Conservation (phyloP, 495 filamentous ascomycete species). For the Hypoxylon subgilvum region DNA sequence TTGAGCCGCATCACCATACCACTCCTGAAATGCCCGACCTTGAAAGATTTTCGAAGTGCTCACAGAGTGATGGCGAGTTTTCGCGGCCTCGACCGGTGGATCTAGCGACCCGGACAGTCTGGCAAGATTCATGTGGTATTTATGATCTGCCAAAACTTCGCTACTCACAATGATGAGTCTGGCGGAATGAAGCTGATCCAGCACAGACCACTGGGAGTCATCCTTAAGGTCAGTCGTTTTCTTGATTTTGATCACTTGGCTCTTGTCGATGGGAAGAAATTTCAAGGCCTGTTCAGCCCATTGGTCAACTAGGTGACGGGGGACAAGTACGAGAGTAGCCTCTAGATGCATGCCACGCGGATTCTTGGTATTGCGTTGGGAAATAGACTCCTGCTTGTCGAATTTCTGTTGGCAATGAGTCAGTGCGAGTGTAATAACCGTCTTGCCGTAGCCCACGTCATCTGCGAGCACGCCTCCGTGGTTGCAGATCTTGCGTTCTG, state of each 20-base stretch:
- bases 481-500: slow-evolving; percentile 53
- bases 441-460: slow-evolving; percentile 84
- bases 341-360: slow-evolving; percentile 46
- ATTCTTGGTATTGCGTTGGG: slow-evolving; percentile 3
- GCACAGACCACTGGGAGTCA: slow-evolving; percentile 11
- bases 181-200: slow-evolving; percentile 53
- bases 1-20: slow-evolving; percentile 55
- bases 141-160: slow-evolving; percentile 46
- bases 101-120: slow-evolving; percentile 56
- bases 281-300: slow-evolving; percentile 68
- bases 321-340: slow-evolving; percentile 74
- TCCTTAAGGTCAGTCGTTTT: slow-evolving; percentile 41
- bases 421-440: slow-evolving; percentile 70
- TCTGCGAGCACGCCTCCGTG: slow-evolving; percentile 78
- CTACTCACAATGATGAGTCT: slow-evolving; percentile 64
- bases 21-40: slow-evolving; percentile 58
- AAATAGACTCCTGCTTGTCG: slow-evolving; percentile 28
- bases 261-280: slow-evolving; percentile 51
- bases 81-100: slow-evolving; percentile 43
- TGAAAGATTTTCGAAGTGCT: neutral
- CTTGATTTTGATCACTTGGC: slow-evolving; percentile 54
- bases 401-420: slow-evolving; percentile 56
- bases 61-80: too few species aligned
- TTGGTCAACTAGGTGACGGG: slow-evolving; percentile 66
- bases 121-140: slow-evolving; percentile 47